Percentiles rank a stretch among this genome's conserved stretches.
Evolutionary conservation across 1,284 basidiomycete species (phyloP).

Genomic region (Schizophyllum commune): DNA sequence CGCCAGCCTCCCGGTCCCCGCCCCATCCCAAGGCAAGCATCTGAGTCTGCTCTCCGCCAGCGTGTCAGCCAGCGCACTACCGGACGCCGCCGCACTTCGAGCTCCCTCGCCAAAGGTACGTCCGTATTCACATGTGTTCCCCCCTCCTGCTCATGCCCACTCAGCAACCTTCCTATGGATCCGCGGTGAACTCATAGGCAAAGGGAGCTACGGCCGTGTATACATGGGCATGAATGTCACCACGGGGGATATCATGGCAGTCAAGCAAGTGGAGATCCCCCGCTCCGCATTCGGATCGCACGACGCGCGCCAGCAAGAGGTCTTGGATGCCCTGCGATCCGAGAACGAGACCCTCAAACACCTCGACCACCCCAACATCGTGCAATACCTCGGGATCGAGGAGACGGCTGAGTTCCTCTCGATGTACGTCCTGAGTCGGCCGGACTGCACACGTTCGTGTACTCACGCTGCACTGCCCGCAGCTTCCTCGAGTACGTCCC

Average conservation of each 20-base stretch:
- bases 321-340: conserved; percentile 55
- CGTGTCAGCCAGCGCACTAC: no score
- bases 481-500: conserved; percentile 73
- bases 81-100: no score
- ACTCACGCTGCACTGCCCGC: conserved; percentile 4
- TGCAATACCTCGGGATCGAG: conserved; percentile 66
- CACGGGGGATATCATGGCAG: conserved; percentile 74
- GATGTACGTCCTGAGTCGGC: conserved; percentile 49
- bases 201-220: conserved; percentile 69
- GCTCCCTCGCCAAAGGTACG: no score
- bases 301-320: conserved; percentile 43
- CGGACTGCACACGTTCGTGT: background rate
- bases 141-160: background rate
- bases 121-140: no score
- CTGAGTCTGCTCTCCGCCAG: no score
- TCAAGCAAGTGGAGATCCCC: conserved; percentile 75
- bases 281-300: conserved; percentile 43
- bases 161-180: conserved; percentile 54
- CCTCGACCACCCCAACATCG: conserved; percentile 67
- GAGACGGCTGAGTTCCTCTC: conserved; percentile 51
- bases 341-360: conserved; percentile 63
- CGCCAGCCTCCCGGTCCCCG: no score
- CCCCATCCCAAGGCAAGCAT: no score
- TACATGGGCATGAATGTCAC: conserved; percentile 71
- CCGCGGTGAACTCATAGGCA: conserved; percentile 70